Base-by-base conservation (phyloP, 2,329 filamentous ascomycete genomes). In the Zymoseptoria tritici region DNA sequence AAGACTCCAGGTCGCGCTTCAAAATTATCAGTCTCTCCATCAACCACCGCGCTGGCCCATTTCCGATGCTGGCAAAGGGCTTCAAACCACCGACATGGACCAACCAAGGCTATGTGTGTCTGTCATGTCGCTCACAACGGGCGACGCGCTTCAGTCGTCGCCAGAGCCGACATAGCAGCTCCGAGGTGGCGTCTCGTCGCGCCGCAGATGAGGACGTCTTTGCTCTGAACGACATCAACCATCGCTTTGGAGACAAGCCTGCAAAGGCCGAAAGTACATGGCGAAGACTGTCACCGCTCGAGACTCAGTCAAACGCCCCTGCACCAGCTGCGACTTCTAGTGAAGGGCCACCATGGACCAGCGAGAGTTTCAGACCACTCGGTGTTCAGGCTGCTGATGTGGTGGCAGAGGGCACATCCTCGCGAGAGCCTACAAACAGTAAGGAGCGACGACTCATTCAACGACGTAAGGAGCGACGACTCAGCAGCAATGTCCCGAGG, bases 141-240 rank as follows among this genome's bases (percentile, higher is more conserved):
- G 60, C 53, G 52, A 50, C 51, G 51, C 53, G 16, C 16, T 16
- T n/a, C 21, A 60, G 52, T 21, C 59, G 49, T 20, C 59, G 53
- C 20, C 64, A 64, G 54, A 59, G 57, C 36, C 59, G 65, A 56
- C 62, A 57, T 54, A 59, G 62, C 59, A 60, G 60, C 57, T 51
- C 60, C 29, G 29, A 52, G 22, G 31, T 55, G 16, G 24, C 29
- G 36, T 54, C n/a, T 16, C 42, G 52, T 29, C 52, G 60, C 46
- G 53, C 46, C 21, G 46, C 31, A 24, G 49, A 51, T 20, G n/a
- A 19, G 52, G 51, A 52, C 54, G 60, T 62, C 11, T 58, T 54
- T 26, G 55, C 57, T 9, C 54, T 67, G 50, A 67, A 67, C 60
- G 62, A 67, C 52, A 65, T 66, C 54, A 66, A 52, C 58, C 62